A percentile compares a stretch with the other conserved stretches of the same genome.
phyloP scores from a whole-genome alignment of 441 rosid genomes.

The Gossypium armourianum region DNA sequence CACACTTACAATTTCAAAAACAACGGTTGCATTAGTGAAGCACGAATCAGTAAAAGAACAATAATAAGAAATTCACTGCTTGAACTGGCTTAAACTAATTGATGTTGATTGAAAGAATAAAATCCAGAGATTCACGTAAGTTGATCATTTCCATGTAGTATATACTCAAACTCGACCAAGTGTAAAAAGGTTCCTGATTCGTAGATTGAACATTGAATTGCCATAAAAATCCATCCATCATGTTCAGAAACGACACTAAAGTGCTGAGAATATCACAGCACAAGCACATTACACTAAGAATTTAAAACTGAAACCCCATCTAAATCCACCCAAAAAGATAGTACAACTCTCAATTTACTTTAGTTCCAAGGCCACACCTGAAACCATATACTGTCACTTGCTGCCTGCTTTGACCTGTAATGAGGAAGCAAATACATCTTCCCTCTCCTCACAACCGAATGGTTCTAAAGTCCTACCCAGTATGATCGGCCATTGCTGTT shows the following conservation, averaged over 20 bases:
- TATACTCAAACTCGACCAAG: background rate
- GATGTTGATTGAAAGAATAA: too few relatives aligned
- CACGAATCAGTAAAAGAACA: too few relatives aligned
- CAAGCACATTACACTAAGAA: background rate
- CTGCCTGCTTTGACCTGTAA: background rate
- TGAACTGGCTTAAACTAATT: too few relatives aligned
- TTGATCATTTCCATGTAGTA: background rate
- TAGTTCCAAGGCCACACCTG: background rate
- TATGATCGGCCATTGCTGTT: constrained; percentile 87
- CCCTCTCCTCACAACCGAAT: background rate
- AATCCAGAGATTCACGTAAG: too few relatives aligned
- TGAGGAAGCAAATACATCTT: background rate
- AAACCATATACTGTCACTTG: background rate
- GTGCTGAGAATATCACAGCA: background rate
- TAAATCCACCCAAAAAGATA: background rate
- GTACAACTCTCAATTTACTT: background rate
- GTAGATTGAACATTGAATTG: background rate
- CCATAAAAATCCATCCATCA: background rate
- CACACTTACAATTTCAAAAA: background rate
- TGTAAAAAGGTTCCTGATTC: background rate
- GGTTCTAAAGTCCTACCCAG: constrained; percentile 71
- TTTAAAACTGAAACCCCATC: background rate
- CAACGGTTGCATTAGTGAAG: too few relatives aligned
- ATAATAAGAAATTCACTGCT: too few relatives aligned
- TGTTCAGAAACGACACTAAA: background rate